Evolutionary conservation across 345 rosid genomes (phyloP).

Genomic region (Punica granatum): DNA sequence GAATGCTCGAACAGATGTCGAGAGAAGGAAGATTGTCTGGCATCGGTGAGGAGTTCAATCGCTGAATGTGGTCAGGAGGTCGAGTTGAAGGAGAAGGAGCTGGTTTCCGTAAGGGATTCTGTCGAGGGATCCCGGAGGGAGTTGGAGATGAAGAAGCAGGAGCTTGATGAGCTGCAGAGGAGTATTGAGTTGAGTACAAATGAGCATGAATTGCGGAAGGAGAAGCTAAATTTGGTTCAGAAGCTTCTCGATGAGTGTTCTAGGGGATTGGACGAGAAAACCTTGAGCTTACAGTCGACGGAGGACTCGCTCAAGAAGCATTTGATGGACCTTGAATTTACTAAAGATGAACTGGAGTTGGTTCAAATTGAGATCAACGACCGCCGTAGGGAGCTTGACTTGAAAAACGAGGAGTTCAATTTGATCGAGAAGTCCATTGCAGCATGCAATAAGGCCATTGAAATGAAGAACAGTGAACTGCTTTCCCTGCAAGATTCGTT

Average conservation of each 20-base stretch:
- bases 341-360: constrained; percentile 15
- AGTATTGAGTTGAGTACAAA: not conserved
- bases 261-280: not conserved
- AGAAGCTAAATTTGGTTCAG: not conserved
- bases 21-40: not conserved
- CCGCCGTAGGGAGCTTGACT: constrained; percentile 10
- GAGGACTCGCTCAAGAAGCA: not conserved
- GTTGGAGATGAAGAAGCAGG: not conserved
- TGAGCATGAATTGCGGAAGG: not conserved
- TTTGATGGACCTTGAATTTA: not conserved
- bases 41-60: not conserved
- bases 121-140: not conserved
- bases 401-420: constrained; percentile 7
- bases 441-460: not conserved
- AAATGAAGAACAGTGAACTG: not conserved
- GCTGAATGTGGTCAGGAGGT: not conserved
- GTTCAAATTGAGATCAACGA: constrained; percentile 3
- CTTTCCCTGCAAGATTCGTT: not conserved
- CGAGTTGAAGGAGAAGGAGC: constrained; percentile 1
- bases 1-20: not conserved
- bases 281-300: not conserved
- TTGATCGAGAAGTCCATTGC: not conserved
- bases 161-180: not conserved
- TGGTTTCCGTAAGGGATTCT: not conserved
- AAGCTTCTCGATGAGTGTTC: not conserved